Conservation (phyloP, 768 basidiomycete species). For the Kwoniella sp. region DNA sequence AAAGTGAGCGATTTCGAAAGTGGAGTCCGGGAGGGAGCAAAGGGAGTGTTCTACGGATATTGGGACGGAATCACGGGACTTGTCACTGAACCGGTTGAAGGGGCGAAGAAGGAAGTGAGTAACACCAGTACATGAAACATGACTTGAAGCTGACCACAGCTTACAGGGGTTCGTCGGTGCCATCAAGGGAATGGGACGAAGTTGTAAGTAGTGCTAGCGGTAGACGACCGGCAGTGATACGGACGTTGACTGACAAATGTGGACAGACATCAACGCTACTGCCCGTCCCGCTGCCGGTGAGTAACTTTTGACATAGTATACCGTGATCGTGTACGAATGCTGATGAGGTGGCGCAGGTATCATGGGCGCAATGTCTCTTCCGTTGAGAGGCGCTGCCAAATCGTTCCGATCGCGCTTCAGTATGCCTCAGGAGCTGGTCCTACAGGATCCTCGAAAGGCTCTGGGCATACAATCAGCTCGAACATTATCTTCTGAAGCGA, state of each 20-base stretch:
- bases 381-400: slow-evolving; percentile 39
- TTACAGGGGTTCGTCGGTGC: slow-evolving; percentile 55
- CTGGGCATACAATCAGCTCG: slow-evolving; percentile 10
- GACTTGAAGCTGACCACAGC: slow-evolving; percentile 15
- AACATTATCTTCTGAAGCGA: slow-evolving; percentile 16
- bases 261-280: slow-evolving; percentile 53
- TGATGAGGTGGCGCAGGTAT: slow-evolving; percentile 26
- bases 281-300: slow-evolving; percentile 53
- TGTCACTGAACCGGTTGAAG: slow-evolving; percentile 57
- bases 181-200: slow-evolving; percentile 56
- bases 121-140: background rate
- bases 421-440: slow-evolving; percentile 31
- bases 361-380: slow-evolving; percentile 43
- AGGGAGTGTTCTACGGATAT: slow-evolving; percentile 57
- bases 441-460: slow-evolving; percentile 36
- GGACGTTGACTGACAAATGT: background rate
- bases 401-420: slow-evolving; percentile 32
- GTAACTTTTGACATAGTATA: slow-evolving; percentile 56
- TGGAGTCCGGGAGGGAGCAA: slow-evolving; percentile 62
- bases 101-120: slow-evolving; percentile 57
- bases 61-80: slow-evolving; percentile 59
- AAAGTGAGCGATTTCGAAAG: slow-evolving; percentile 60
- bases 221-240: background rate
- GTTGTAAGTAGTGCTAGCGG: slow-evolving; percentile 45
- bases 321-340: background rate